These are phyloP conservation scores for Pyronema omphalodes DNA, from an alignment of 495 filamentous ascomycete genomes.

Conservation along the genomic window DNA sequence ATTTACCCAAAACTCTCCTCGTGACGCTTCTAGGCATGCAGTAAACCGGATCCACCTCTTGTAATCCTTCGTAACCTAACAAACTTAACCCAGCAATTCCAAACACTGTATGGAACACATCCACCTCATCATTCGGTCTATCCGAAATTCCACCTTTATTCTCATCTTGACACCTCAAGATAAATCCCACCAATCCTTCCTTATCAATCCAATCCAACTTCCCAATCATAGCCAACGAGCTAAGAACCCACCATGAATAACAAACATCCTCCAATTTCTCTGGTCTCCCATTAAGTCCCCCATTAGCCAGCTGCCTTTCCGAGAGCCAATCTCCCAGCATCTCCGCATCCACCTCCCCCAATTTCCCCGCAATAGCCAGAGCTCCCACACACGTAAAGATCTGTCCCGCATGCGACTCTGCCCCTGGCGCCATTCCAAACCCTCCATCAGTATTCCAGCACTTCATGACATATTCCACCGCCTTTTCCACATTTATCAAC, in stretches of 20 bases:
- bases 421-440: slow-evolving; percentile 72
- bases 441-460: slow-evolving; percentile 89
- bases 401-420: slow-evolving; percentile 83
- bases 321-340: slow-evolving; percentile 77
- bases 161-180: slow-evolving; percentile 65
- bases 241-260: slow-evolving; percentile 95
- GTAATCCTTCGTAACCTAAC: slow-evolving; percentile 51
- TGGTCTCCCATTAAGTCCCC: slow-evolving; percentile 81
- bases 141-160: slow-evolving; percentile 76
- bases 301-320: slow-evolving; percentile 70
- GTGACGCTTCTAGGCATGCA: slow-evolving; percentile 59
- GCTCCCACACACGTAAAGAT: slow-evolving; percentile 90
- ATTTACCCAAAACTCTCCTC: slow-evolving; percentile 33
- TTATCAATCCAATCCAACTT: slow-evolving; percentile 81
- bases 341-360: slow-evolving; percentile 33
- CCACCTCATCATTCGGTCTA: slow-evolving; percentile 81
- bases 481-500: slow-evolving; percentile 57
- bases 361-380: slow-evolving; percentile 57
- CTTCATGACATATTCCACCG: slow-evolving; percentile 53
- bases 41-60: slow-evolving; percentile 74
- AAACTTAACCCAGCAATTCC: slow-evolving; percentile 78
- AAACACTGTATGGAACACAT: slow-evolving; percentile 92
- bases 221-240: slow-evolving; percentile 59
- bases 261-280: slow-evolving; percentile 95
- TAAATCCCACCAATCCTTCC: slow-evolving; percentile 56